A percentile compares a stretch with the other conserved stretches of the same genome.
Evolutionary conservation across 495 filamentous ascomycete genomes (phyloP).

Genomic region (Daldinia decipiens): DNA sequence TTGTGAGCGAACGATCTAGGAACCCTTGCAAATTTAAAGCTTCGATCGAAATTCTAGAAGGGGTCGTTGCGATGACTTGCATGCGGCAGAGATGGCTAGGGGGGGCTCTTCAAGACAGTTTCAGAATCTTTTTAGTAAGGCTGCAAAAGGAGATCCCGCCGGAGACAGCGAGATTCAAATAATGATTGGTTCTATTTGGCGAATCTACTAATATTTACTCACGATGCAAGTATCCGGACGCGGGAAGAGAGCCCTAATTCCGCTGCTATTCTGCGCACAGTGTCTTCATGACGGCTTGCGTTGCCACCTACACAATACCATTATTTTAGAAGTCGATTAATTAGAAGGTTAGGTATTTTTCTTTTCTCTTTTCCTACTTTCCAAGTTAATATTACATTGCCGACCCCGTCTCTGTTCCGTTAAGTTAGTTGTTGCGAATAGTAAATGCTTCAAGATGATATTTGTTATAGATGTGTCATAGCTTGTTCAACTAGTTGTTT

Average conservation of each 20-base stretch:
- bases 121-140: constrained; percentile 36
- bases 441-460: constrained; percentile 1
- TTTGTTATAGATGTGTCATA: constrained; percentile 4
- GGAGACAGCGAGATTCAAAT: constrained; percentile 16
- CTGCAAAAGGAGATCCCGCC: constrained; percentile 31
- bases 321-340: constrained; percentile 17
- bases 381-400: neutral
- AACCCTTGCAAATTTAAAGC: constrained; percentile 24
- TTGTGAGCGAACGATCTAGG: neutral
- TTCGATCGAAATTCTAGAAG: constrained; percentile 50
- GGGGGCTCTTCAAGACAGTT: constrained; percentile 36
- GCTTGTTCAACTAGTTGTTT: neutral
- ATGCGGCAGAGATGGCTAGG: constrained; percentile 39
- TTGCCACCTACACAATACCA: constrained; percentile 32
- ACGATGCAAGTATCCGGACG: constrained; percentile 45
- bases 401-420: neutral
- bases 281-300: constrained; percentile 35
- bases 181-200: constrained; percentile 46
- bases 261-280: constrained; percentile 44
- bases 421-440: neutral
- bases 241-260: constrained; percentile 45
- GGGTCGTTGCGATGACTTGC: constrained; percentile 21
- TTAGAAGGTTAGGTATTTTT: neutral
- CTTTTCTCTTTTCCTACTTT: neutral
- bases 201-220: constrained; percentile 40